Base-by-base conservation (phyloP, 176 grass and related monocot species). In the Raddia guianensis region DNA sequence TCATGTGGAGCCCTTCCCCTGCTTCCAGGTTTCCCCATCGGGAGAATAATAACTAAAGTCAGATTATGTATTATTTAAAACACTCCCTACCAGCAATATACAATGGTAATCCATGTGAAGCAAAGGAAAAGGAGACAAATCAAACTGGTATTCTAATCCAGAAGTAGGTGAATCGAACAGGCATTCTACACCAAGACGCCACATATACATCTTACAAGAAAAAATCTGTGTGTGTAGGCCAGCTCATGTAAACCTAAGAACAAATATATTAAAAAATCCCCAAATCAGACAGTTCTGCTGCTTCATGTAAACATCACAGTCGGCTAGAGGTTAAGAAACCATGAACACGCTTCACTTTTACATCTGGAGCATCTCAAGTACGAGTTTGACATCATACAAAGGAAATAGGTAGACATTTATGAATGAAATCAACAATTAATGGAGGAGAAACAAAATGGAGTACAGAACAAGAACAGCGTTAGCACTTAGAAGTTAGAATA, bases 21-120 rank as follows among this genome's bases (percentile, higher is more conserved):
- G 18, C 72, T 44, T 56, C 55, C 88, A 86, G 67, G 82, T 82
- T 85, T 72, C 87, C 67, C 14, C 13, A 82, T 85, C 2, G 8
- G 63, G 79, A 74, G 62, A 79, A 12, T 69, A 83, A 83, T 79
- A 52, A 86, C 74, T 78, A 40, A 73, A 42, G 82, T 21, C 5
- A 8, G 70, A 49, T 84, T 87, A 89, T 82, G 51, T 64, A 60
- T 16, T 6, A 73, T 21, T 35, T 74, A 89, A 77, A 82, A 45
- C 5, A 34, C 37, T 55, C 14, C 56, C 16, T 5, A 69, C 21
- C 43, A 2, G 71, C 49, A 63, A 66, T 46, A 86, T 82, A 67
- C 86, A 66, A 65, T 67, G 45, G 55, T 48, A 44, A 79, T 86
- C 81, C 84, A 83, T 88, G 69, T 76, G 72, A 49, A 77, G 33